Base-by-base conservation (phyloP, 768 basidiomycete species). In the Tylopilus felleus region DNA sequence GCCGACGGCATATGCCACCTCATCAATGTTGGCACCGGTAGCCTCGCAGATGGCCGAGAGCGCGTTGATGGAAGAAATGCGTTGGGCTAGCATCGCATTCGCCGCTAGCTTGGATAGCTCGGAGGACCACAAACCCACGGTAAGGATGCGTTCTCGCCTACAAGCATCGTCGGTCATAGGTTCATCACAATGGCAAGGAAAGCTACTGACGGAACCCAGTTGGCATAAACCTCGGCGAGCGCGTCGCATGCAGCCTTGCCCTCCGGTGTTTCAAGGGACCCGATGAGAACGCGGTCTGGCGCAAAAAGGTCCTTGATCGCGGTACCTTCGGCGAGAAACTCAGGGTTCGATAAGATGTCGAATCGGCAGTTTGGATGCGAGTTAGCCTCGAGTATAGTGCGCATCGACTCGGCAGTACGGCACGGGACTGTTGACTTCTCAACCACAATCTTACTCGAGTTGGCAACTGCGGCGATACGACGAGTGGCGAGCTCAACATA, bases 381-480 rank as follows among this genome's bases (percentile, higher is more conserved):
- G 80, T 99, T 99, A 62, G 96, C 94, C 73, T 98, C 95, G 51
- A 99, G 86, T 73, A 99, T 98, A 50, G 92, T 97, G 65, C 96
- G 92, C 97, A 99, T 99, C 19, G 95, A 96, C 74, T 97, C 92
- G 56, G 97, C 97, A 8, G 97, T 99, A 60, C 97, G 87, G 77
- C 94, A 98, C 36, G 97, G 97, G 9, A 99, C 97, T 5, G 97
- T 99, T 16, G 96, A 98, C 74, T 99, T 99, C 70, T 99, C 97
- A 56, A 99, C 95, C 49, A 99, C 97, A 64, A 99, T 98, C 79
- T 99, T 99, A 70, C 84, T 88, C 1, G 89, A 85, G 22, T 77
- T 87, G 44, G 97, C 92, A 53, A 98, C 88, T 41, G 82, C 83
- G 40, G 97, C 97, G 60, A 99, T 98, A 62, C 89, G 90, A 62